Base-by-base conservation (phyloP, 495 filamentous ascomycete species). In the Gamarada debralockiae region DNA sequence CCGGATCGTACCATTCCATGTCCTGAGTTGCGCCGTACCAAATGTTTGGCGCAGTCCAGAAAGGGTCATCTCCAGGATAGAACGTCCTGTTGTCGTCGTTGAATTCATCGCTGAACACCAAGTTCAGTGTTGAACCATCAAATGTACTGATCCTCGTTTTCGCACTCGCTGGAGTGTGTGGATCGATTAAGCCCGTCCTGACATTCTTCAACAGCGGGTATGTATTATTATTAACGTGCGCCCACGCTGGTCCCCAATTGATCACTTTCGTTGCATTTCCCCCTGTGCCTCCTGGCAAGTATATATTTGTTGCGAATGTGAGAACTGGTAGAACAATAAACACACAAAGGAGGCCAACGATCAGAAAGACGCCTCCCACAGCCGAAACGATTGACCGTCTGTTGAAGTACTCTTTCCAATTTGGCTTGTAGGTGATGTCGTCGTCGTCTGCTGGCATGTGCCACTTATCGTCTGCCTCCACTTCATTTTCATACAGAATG, bases 1-100 rank as follows among this genome's bases (percentile, higher is more conserved):
- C 87, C 0, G 87, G 87, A 62, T 90, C 87, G 59, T 91, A 90
- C 87, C 86, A 90, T 77, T 89, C 85, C 40, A 89, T 66, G 70
- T 90, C 86, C 59, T 81, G 71, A 3, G 86, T 90, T 37, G 86
- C 84, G 45, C 86, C 85, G 63, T 63, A 63, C 61, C 61, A 60
- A n/a, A 63, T 38, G 42, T 63, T 46, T 12, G 61, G 43, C 25
- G 43, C 61, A n/a, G 54, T 57, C 64, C 80, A 88, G 61, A 75
- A 90, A 0, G 87, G 78, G 57, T 90, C 87, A 62, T 91, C 87
- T 18, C 77, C 82, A 22, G 80, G 76, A 61, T 85, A 91, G 59
- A 91, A 90, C 7, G 83, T 84, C 39, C 87, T 75, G 8, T 83
- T 82, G 27, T 80, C 73, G 15, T 65, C 74, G 53, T 88, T 86